These are phyloP conservation scores for Lasiosphaeris hirsuta DNA, from an alignment of 495 filamentous ascomycete genomes.

Conservation along the genomic window DNA sequence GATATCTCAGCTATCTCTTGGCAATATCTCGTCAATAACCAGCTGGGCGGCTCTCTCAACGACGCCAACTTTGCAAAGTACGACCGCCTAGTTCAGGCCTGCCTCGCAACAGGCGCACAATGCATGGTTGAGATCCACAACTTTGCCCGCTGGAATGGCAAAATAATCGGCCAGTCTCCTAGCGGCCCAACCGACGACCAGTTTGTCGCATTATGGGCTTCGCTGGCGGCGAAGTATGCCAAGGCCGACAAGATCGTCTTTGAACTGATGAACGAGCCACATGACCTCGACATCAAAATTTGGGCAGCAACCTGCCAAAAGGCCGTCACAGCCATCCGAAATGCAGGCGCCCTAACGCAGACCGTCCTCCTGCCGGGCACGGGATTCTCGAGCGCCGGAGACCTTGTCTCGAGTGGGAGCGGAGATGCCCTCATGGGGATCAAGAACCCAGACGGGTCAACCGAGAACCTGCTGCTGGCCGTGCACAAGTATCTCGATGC, in stretches of 20 bases:
- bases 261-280: conserved; percentile 64
- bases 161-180: conserved; percentile 51
- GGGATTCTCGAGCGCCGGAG: conserved; percentile 47
- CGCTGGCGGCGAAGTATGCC: conserved; percentile 55
- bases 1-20: conserved; percentile 48
- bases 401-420: conserved; percentile 41
- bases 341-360: conserved; percentile 55
- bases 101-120: conserved; percentile 50
- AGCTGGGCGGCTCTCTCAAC: conserved; percentile 42
- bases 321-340: conserved; percentile 56
- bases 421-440: conserved; percentile 48
- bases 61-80: conserved; percentile 49
- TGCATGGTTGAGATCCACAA: conserved; percentile 58
- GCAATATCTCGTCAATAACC: conserved; percentile 51
- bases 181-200: conserved; percentile 53
- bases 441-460: conserved; percentile 53
- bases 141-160: conserved; percentile 57
- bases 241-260: conserved; percentile 48
- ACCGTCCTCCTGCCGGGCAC: conserved; percentile 49
- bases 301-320: conserved; percentile 56
- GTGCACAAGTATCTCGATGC: conserved; percentile 53
- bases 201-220: conserved; percentile 54
- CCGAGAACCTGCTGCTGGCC: conserved; percentile 54
- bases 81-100: conserved; percentile 56
- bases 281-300: conserved; percentile 42